phyloP scores from a whole-genome alignment of 805 yeast genomes.

The Suhomyces vadensis region DNA sequence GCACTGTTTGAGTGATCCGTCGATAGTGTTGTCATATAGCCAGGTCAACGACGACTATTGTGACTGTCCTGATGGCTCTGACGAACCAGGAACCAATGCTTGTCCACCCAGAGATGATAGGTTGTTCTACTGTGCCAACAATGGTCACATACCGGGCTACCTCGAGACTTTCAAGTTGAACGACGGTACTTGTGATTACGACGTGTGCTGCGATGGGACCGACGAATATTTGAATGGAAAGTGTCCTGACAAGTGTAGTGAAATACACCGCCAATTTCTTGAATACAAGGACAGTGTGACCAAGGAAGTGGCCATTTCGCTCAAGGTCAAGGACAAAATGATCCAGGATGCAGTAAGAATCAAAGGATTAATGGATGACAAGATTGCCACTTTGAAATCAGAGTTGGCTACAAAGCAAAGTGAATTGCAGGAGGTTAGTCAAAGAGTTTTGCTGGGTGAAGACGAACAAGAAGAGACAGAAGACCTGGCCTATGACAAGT shows the following conservation, averaged over 20 bases:
- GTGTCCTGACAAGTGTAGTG: constrained; percentile 60
- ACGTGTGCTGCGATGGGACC: constrained; percentile 88
- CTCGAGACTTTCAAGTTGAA: constrained; percentile 70
- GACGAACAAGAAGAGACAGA: constrained; percentile 5
- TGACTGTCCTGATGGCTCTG: constrained; percentile 97
- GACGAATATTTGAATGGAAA: constrained; percentile 60
- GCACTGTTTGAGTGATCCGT: constrained; percentile 69
- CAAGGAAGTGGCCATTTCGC: constrained; percentile 24
- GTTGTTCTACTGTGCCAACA: constrained; percentile 73
- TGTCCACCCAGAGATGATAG: constrained; percentile 46
- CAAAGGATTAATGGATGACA: constrained; percentile 15
- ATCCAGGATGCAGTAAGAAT: constrained; percentile 19
- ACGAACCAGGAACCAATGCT: constrained; percentile 94
- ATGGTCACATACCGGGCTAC: constrained; percentile 62
- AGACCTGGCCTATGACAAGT: constrained; percentile 17
- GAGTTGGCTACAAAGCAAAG: constrained; percentile 9
- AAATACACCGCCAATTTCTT: constrained; percentile 44
- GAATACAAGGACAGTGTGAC: constrained; percentile 9
- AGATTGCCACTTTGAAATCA: constrained; percentile 8
- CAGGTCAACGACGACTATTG: constrained; percentile 88
- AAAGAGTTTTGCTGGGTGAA: neutral
- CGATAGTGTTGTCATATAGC: constrained; percentile 55
- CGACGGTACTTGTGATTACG: constrained; percentile 93
- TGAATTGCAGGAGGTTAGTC: neutral
- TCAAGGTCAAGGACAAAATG: constrained; percentile 30